Evolutionary conservation across 371 early-diverging fungal genomes (phyloP).

Genomic region (Umbelopsis sp.): DNA sequence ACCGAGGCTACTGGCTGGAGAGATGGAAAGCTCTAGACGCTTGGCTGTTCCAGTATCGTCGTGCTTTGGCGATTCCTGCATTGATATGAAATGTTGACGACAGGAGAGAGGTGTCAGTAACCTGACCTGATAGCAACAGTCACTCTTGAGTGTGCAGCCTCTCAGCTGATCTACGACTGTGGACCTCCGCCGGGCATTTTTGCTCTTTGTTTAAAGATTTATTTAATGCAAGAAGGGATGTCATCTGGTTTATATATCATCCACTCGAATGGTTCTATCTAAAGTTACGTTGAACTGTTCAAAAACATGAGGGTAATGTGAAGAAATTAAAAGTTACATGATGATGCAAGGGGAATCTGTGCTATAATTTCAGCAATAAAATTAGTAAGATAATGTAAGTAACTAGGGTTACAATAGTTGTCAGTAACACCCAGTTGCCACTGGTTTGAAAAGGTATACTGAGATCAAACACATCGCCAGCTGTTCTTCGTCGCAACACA

Average conservation of each 20-base stretch:
- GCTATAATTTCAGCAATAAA: constrained; percentile 38
- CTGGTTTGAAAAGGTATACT: constrained; percentile 51
- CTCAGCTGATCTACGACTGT: neutral
- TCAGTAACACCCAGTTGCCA: constrained; percentile 54
- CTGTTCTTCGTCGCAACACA: constrained; percentile 55
- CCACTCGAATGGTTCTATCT: too few relatives aligned
- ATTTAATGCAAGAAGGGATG: too few relatives aligned
- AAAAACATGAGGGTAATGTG: neutral
- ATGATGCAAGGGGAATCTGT: neutral
- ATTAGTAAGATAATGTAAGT: constrained; percentile 51
- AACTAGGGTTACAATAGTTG: constrained; percentile 51
- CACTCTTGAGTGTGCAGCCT: constrained; percentile 4
- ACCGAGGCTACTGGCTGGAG: constrained; percentile 60
- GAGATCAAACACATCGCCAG: constrained; percentile 51
- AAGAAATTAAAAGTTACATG: constrained; percentile 7
- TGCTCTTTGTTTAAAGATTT: too few relatives aligned
- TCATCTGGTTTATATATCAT: too few relatives aligned
- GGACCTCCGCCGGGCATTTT: too few relatives aligned
- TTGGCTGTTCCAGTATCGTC: constrained; percentile 32
- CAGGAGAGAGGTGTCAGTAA: constrained; percentile 15
- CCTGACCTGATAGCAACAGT: constrained; percentile 16
- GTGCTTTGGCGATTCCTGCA: constrained; percentile 26
- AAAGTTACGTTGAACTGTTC: neutral
- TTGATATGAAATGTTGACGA: constrained; percentile 12
- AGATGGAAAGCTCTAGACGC: constrained; percentile 57